Base-by-base conservation (phyloP, 1,139 yeast genomes). In the Suzukiozyma palmioleophila region DNA sequence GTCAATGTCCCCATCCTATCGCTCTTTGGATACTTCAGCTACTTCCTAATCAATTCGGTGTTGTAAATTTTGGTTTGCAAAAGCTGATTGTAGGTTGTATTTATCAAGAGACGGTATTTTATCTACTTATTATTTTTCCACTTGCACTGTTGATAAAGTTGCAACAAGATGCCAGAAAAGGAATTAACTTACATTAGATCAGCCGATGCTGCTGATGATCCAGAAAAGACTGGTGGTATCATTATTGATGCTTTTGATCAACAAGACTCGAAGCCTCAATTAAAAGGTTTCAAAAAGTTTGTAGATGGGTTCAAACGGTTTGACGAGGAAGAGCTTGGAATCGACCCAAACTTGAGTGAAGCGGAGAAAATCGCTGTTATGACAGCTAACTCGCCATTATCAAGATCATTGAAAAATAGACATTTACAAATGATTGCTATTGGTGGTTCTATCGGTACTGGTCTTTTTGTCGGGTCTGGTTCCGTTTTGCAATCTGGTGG, bases 361-460 rank as follows among this genome's bases (percentile, higher is more conserved):
- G 77, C 77, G 27, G 94, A 87, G 62, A 80, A 73, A 54, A 77
- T 84, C 36, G 85, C 86, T 39, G 60, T 78, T 26, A 64, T 73
- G 46, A 78, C 89, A 25, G 84, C 90, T 16, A 74, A 75, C 53
- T 71, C 90, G 18, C 95, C 95, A 2, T 73, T 86, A 45, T 67
- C 79, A 37, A 71, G 87, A 56, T 69, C 76, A 33, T 70, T 85
- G 42, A 80, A 81, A 49, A 69, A 64, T 34, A 71, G 86, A 64
- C 79, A 85, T 68, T 65, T 86, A 51, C 84, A 83, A 55, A 84
- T 86, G 87, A 81, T 87, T 57, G 94, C 95, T 36, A 81, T 87
- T 51, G 95, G 95, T 55, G 95, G 95, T 47, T 75, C 88, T 39
- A 84, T 87, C 47, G 95, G 96, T 62, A 84, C 94, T 7, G 90